Evolutionary conservation across 2,329 filamentous ascomycete genomes (phyloP), one percentile per base, ranked within the genome.

Genomic region (Hymenoscyphus occultus): DNA sequence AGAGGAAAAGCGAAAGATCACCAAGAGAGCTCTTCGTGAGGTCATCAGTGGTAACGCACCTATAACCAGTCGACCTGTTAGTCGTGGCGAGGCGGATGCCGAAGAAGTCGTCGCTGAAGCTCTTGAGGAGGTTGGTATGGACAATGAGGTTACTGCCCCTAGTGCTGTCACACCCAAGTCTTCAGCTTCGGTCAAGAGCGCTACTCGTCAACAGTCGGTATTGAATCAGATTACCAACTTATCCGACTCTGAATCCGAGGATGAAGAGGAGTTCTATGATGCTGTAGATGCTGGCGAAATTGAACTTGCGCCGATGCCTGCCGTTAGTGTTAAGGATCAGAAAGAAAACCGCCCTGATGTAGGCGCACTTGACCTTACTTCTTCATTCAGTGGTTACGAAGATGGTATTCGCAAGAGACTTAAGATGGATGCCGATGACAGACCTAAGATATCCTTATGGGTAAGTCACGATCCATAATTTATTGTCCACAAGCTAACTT

Each of bases 221-320:
- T 84, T 95, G 54, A 87, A 87, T 39, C 85, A 91, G 70, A 84
- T 94, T 56, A 83, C 82, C n/a, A 87, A 90, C 65, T 78, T 95
- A 35, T 95, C 91, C 9, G 88, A 86, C 61, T 83, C 83, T 0
- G 93, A 94, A 62, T 91, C 88, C 1, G 90, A 92, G 3, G 90
- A 91, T 40, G 92, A 92, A 59, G 90, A 97, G 61, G 94, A 98
- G 75, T 99, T 99, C 77, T 99, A 98, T 72, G 95, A 99, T 78
- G 95, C 95, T 9, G 90, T 99, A 5, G 95, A 96, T 77, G 91
- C 93, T 54, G 95, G 95, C 14, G 91, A 95, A 73, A 91, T 98
- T 16, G 89, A 96, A 71, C 87, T 96, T 6, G 81, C 90, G 4
- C 86, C 89, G 65, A 82, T 92, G 79, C 86, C 71, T 75, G 14